Evolutionary conservation across 352 stramenopile species (phyloP).

Genomic region (Phytophthora boehmeriae): DNA sequence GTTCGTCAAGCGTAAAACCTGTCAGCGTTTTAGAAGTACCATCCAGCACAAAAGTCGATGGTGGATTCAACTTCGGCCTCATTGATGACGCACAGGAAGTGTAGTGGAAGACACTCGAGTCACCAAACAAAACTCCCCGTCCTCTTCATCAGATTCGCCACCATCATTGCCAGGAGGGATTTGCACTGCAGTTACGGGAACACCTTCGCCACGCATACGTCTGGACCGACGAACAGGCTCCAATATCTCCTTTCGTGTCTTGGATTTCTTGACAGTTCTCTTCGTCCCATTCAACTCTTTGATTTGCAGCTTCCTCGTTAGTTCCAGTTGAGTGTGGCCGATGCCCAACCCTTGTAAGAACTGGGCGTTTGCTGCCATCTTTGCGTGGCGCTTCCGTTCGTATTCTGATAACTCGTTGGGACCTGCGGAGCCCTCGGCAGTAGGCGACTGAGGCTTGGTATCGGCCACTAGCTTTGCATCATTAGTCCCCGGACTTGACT

Average conservation of each 20-base stretch:
- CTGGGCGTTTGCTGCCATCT: constrained; percentile 49
- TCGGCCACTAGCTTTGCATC: not conserved
- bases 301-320: constrained; percentile 19
- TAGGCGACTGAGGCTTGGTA: not conserved
- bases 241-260: constrained; percentile 3
- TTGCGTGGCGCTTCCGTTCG: constrained; percentile 43
- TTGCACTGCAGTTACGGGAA: constrained; percentile 1
- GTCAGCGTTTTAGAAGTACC: constrained; percentile 7
- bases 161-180: constrained; percentile 1
- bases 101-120: constrained; percentile 43
- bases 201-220: constrained; percentile 35
- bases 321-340: constrained; percentile 24
- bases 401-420: constrained; percentile 41
- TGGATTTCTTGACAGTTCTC: constrained; percentile 7
- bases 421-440: not conserved
- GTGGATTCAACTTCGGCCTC: not conserved
- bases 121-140: constrained; percentile 32
- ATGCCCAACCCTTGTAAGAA: constrained; percentile 57
- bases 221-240: constrained; percentile 37
- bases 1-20: constrained; percentile 28
- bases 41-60: constrained; percentile 1
- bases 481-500: not conserved
- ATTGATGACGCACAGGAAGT: constrained; percentile 13
- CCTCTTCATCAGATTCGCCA: constrained; percentile 7
- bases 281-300: not conserved